Conservation (phyloP, 345 rosid species). For the Sonneratia alba region DNA sequence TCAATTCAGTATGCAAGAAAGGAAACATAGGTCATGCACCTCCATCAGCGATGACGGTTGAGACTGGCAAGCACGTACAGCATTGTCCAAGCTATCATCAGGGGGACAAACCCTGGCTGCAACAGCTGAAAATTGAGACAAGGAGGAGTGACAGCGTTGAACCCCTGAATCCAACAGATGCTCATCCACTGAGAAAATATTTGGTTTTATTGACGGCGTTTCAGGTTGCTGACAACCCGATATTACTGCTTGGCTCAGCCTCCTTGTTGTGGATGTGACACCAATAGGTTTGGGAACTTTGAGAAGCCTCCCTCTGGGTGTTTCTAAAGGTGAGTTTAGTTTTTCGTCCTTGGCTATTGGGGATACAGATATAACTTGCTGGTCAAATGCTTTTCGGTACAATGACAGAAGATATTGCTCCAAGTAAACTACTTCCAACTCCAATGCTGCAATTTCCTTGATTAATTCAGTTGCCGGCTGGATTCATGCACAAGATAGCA, state of each 20-base stretch:
- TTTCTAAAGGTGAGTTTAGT: constrained; percentile 35
- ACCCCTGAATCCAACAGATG: constrained; percentile 42
- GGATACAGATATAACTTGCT: constrained; percentile 40
- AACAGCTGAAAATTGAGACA: constrained; percentile 60
- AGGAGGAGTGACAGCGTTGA: constrained; percentile 72
- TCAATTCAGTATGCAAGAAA: not conserved
- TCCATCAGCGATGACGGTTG: constrained; percentile 67
- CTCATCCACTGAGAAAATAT: constrained; percentile 25
- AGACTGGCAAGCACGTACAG: constrained; percentile 68
- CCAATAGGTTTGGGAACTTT: constrained; percentile 19
- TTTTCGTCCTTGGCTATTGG: constrained; percentile 39
- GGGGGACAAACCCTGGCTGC: constrained; percentile 39
- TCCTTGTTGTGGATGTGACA: constrained; percentile 20
- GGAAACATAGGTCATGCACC: constrained; percentile 29
- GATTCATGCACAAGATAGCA: not conserved
- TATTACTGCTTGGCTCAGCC: constrained; percentile 26
- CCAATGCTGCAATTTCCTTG: constrained; percentile 76
- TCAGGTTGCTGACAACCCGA: constrained; percentile 31
- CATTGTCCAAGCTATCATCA: constrained; percentile 43
- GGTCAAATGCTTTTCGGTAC: constrained; percentile 82
- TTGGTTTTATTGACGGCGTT: constrained; percentile 24
- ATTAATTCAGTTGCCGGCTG: constrained; percentile 72
- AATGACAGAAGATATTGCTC: constrained; percentile 88
- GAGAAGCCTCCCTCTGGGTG: constrained; percentile 33
- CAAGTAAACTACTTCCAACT: constrained; percentile 81